These are phyloP conservation scores for Leptographium radiaticola DNA, from an alignment of 2,329 filamentous ascomycete species.

Conservation along the genomic window DNA sequence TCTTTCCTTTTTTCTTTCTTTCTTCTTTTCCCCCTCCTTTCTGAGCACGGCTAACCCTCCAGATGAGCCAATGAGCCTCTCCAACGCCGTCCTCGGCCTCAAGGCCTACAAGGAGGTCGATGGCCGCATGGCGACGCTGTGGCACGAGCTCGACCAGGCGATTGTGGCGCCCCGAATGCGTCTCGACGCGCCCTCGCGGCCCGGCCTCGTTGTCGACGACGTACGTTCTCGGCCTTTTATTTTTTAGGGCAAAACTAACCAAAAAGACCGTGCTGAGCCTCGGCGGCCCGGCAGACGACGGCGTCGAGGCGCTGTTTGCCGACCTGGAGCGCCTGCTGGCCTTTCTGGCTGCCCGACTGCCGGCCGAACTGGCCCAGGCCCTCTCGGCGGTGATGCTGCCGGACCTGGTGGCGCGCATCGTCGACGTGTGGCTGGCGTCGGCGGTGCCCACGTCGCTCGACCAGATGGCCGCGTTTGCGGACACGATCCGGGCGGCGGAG, in stretches of 20 bases:
- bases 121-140: constrained; percentile 45
- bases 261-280: constrained; percentile 29
- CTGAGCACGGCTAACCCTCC: constrained; percentile 10
- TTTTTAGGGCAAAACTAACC: no score
- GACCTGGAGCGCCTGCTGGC: constrained; percentile 39
- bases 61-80: constrained; percentile 39
- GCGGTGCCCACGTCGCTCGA: constrained; percentile 63
- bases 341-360: constrained; percentile 39
- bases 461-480: constrained; percentile 59
- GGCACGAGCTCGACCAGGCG: constrained; percentile 47
- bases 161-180: constrained; percentile 49
- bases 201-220: constrained; percentile 27
- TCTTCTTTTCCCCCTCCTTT: no score
- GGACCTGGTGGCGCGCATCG: constrained; percentile 52
- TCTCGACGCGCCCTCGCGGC: constrained; percentile 20
- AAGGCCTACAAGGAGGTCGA: constrained; percentile 49
- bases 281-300: constrained; percentile 27
- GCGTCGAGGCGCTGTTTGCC: constrained; percentile 35
- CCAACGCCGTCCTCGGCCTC: constrained; percentile 41
- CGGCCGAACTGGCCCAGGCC: constrained; percentile 39
- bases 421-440: constrained; percentile 60
- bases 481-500: constrained; percentile 49
- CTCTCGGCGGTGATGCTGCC: constrained; percentile 61
- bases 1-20: no score
- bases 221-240: constrained; percentile 19